A percentile compares a stretch with the other conserved stretches of the same genome.
phyloP scores from a whole-genome alignment of 495 filamentous ascomycete species.

The Opeltia flavorubescens region DNA sequence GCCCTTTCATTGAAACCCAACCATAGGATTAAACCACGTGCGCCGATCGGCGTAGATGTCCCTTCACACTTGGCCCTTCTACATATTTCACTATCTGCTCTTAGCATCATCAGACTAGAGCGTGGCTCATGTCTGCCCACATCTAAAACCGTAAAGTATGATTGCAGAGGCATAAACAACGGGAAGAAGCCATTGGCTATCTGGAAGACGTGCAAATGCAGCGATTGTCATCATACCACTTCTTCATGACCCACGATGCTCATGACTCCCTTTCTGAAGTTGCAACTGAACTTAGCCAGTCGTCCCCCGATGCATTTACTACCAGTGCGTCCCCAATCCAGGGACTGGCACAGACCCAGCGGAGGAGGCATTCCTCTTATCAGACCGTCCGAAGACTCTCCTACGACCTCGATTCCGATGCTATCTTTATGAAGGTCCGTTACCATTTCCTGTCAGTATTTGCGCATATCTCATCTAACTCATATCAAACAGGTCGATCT shows the following conservation, averaged over 20 bases:
- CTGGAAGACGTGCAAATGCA: slow-evolving; percentile 5
- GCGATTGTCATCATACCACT: slow-evolving; percentile 1
- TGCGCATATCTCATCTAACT: not conserved
- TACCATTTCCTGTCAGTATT: not conserved
- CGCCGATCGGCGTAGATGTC: too few species aligned
- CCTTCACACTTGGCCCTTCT: too few species aligned
- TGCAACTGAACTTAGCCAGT: too few species aligned
- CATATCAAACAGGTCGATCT: slow-evolving; percentile 52
- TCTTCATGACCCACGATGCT: slow-evolving; percentile 32
- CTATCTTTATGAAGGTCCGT: slow-evolving; percentile 47
- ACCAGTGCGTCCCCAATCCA: not conserved
- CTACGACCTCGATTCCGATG: slow-evolving; percentile 52
- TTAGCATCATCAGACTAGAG: too few species aligned
- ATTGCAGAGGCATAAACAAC: too few species aligned
- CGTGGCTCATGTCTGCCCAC: too few species aligned
- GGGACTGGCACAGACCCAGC: slow-evolving; percentile 7
- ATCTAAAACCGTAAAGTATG: too few species aligned
- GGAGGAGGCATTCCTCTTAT: slow-evolving; percentile 53
- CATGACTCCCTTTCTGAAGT: slow-evolving; percentile 32
- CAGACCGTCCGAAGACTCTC: slow-evolving; percentile 43
- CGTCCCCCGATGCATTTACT: too few species aligned
- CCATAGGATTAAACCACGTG: too few species aligned
- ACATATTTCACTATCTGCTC: too few species aligned
- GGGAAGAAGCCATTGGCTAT: too few species aligned
- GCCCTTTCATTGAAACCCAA: too few species aligned